Conservation (phyloP, 495 filamentous ascomycete genomes). For the Aspergillus diversus region DNA sequence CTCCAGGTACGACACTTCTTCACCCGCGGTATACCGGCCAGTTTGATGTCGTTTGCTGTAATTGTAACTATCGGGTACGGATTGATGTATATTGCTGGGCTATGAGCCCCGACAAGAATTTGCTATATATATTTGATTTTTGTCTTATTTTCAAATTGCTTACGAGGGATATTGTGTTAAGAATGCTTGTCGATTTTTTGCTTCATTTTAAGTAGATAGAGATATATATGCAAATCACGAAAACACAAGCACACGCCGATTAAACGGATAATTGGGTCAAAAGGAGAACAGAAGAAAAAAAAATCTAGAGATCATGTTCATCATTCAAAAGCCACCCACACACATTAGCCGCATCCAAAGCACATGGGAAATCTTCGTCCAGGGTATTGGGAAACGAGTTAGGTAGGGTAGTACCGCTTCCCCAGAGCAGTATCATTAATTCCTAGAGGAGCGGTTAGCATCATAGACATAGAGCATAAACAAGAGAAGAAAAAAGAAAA, state of each 20-base stretch:
- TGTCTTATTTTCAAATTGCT: not conserved
- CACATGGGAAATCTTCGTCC: not conserved
- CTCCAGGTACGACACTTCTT: constrained; percentile 93
- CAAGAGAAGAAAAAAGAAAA: constrained; percentile 4
- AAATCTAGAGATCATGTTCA: not conserved
- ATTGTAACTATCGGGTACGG: constrained; percentile 86
- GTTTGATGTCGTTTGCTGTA: constrained; percentile 78
- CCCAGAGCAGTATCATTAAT: not conserved
- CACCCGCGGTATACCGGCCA: constrained; percentile 82
- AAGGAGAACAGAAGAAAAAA: constrained; percentile 13
- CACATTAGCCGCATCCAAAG: not conserved
- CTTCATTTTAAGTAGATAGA: constrained; percentile 13
- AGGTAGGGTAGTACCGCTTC: too few relatives aligned
- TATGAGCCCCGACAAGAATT: constrained; percentile 47
- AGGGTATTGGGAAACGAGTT: too few relatives aligned
- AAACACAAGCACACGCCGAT: constrained; percentile 14
- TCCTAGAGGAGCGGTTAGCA: not conserved
- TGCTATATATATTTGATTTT: too few relatives aligned
- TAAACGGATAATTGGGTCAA: constrained; percentile 12
- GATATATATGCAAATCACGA: constrained; percentile 25
- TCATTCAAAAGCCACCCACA: not conserved
- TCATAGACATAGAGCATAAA: not conserved
- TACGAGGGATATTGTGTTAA: not conserved
- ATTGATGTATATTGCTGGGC: constrained; percentile 76
- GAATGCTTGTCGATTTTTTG: too few relatives aligned